These are phyloP conservation scores for Cucurbita ficifolia DNA, from an alignment of 306 rosid species.

Conservation along the genomic window DNA sequence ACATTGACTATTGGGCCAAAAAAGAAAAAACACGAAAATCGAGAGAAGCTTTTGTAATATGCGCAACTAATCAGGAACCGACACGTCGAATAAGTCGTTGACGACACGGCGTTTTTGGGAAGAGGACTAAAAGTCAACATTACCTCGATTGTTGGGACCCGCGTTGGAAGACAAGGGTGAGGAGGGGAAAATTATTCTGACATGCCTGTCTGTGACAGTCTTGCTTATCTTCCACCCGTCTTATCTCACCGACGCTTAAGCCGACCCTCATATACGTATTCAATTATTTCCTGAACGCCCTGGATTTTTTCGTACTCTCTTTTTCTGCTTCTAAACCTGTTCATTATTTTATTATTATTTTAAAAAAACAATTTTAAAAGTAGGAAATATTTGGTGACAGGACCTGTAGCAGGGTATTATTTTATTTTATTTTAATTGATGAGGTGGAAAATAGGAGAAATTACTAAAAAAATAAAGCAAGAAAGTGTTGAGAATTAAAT, in stretches of 20 bases:
- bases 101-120: not conserved
- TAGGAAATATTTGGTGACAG: no score
- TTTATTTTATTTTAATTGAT: no score
- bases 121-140: not conserved
- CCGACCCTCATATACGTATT: not conserved
- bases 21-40: not conserved
- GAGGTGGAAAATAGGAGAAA: no score
- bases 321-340: no score
- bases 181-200: not conserved
- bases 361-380: no score
- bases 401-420: no score
- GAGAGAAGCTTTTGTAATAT: not conserved
- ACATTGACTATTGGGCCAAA: not conserved
- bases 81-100: not conserved
- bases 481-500: no score
- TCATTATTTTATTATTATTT: no score
- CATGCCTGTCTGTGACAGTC: not conserved
- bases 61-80: not conserved
- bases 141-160: not conserved
- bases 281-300: not conserved
- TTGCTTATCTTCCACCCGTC: not conserved
- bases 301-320: no score
- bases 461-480: no score
- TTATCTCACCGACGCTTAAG: not conserved
- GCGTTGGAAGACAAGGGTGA: not conserved